Evolutionary conservation across 1,139 yeast species (phyloP), one percentile per base, ranked within the genome.

Genomic region (Arxiozyma slooffiae): DNA sequence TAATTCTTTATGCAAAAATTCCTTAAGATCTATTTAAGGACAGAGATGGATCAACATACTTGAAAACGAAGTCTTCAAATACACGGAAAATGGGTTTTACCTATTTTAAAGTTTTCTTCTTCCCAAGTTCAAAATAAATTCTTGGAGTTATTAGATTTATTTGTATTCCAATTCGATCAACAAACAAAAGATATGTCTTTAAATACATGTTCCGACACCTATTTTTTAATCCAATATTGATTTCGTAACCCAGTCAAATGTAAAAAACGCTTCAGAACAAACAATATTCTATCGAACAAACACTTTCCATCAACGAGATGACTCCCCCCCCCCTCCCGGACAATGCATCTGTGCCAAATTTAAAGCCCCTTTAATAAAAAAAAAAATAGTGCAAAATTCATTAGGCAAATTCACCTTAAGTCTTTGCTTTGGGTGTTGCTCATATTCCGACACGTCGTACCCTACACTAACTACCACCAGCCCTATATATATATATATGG

Each of bases 321-420:
- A 86, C 71, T 57, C 80, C 81, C 11, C 90, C 86, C 22, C n/a
- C n/a, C n/a, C n/a, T n/a, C n/a, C n/a, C n/a, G 74, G 68, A 17
- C 83, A 71, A 59, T 79, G 85, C 51, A 78, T 73, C 45, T 73
- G 69, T 11, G 94, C 86, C 46, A 87, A 69, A 53, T 75, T 76
- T 16, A 82, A 80, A 1, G 85, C 82, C 62, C 86, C 96, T 45
- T 76, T 75, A 3, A 95, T 83, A 60, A 87, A n/a, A n/a, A n/a
- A n/a, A n/a, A n/a, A 86, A 40, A 75, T 76, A 23, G 86, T 76
- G 64, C 82, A 87, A 64, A 87, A 87, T 26, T 83, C 78, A 0
- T 95, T 85, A 4, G 96, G 96, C 4, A 87, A 90, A 57, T 83
- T 82, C 37, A 84, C 87, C 0, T 82, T 82, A 62, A 87, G 96